Percentiles rank a stretch among this genome's conserved stretches.
Evolutionary conservation across 345 rosid species (phyloP).

Genomic region (Lenwebbia sp.): DNA sequence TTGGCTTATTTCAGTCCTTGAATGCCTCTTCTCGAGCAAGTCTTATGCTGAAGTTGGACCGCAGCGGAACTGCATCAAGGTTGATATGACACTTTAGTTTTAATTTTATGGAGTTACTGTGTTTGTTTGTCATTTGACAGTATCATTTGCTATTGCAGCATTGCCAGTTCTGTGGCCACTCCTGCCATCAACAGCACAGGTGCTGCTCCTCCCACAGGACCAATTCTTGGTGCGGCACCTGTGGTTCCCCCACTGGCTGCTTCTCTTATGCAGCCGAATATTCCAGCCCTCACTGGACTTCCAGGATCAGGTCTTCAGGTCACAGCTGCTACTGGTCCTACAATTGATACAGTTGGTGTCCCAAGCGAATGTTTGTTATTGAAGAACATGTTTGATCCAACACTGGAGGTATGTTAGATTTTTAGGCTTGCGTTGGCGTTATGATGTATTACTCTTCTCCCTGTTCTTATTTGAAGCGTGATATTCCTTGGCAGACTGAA

Average conservation of each 20-base stretch:
- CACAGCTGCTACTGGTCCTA: constrained; percentile 23
- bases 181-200: constrained; percentile 30
- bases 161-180: constrained; percentile 6
- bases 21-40: constrained; percentile 85
- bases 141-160: not conserved
- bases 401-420: constrained; percentile 38
- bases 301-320: constrained; percentile 37
- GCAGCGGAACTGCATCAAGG: constrained; percentile 78
- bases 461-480: not conserved
- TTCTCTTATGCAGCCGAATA: constrained; percentile 34
- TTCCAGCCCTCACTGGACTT: constrained; percentile 46
- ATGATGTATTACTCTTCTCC: not conserved
- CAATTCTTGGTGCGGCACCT: constrained; percentile 31
- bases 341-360: constrained; percentile 47
- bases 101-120: not conserved
- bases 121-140: not conserved
- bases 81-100: constrained; percentile 4
- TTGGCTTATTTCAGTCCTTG: constrained; percentile 43
- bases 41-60: constrained; percentile 92
- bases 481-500: constrained; percentile 43
- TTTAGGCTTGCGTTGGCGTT: not conserved
- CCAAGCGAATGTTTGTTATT: constrained; percentile 76
- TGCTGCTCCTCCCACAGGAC: constrained; percentile 26
- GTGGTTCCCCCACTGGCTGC: constrained; percentile 33
- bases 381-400: constrained; percentile 96